Conservation (phyloP, 352 stramenopile genomes). For the Pythium rishiriense region DNA sequence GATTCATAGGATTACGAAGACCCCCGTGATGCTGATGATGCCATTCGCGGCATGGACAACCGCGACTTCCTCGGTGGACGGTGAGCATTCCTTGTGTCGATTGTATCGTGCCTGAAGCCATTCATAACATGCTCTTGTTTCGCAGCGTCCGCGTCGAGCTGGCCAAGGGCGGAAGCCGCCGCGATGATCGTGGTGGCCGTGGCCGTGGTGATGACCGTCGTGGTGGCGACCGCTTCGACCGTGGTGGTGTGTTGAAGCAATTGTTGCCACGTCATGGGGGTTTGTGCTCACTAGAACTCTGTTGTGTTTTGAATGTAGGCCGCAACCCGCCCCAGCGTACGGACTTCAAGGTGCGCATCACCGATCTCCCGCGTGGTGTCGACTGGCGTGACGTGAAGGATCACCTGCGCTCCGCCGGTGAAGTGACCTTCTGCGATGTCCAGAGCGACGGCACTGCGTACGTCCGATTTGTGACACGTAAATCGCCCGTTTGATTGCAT, state of each 20-base stretch:
- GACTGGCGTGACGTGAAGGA: constrained; percentile 90
- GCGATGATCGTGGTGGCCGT: constrained; percentile 48
- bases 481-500: too few species aligned
- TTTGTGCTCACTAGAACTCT: too few species aligned
- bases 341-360: constrained; percentile 75
- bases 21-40: constrained; percentile 83
- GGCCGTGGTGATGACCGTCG: constrained; percentile 35
- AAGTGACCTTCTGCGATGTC: constrained; percentile 87
- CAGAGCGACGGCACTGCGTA: constrained; percentile 83
- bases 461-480: too few species aligned
- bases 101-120: neutral
- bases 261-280: too few species aligned
- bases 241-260: constrained; percentile 50
- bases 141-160: constrained; percentile 80
- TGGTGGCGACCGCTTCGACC: constrained; percentile 58
- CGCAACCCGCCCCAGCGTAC: constrained; percentile 76
- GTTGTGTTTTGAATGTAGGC: constrained; percentile 21
- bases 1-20: constrained; percentile 87
- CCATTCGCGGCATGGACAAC: constrained; percentile 86
- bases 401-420: constrained; percentile 77
- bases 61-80: constrained; percentile 84
- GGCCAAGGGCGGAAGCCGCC: constrained; percentile 70
- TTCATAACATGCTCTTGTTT: constrained; percentile 3
- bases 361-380: constrained; percentile 71
- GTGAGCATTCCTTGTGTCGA: constrained; percentile 29